phyloP scores from a whole-genome alignment of 2,329 filamentous ascomycete genomes.

The Teratosphaeria epicoccoides region DNA sequence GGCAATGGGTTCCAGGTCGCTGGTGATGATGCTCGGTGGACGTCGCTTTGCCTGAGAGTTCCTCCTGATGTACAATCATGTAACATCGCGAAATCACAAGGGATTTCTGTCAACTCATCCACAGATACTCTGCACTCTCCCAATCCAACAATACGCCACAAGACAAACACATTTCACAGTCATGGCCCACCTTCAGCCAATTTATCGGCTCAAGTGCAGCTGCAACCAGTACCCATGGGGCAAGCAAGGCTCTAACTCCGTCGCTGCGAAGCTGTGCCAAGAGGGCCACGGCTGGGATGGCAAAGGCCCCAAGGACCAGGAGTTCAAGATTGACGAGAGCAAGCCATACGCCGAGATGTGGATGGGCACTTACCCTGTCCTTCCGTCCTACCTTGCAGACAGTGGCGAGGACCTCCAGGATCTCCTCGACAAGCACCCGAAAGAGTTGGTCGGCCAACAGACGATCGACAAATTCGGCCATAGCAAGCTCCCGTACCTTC shows the following conservation, averaged over 20 bases:
- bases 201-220: slow-evolving; percentile 44
- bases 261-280: slow-evolving; percentile 54
- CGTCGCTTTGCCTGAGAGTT: not conserved
- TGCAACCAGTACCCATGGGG: slow-evolving; percentile 62
- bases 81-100: not conserved
- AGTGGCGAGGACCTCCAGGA: slow-evolving; percentile 55
- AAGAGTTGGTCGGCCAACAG: slow-evolving; percentile 52
- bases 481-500: slow-evolving; percentile 58
- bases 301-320: slow-evolving; percentile 27
- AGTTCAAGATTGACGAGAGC: slow-evolving; percentile 54
- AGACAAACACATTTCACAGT: not conserved
- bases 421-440: slow-evolving; percentile 51
- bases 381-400: slow-evolving; percentile 53
- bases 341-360: slow-evolving; percentile 58
- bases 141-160: not conserved
- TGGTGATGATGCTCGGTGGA: not conserved
- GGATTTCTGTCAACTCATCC: not conserved
- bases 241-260: slow-evolving; percentile 53
- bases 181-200: slow-evolving; percentile 26
- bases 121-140: not conserved
- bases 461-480: slow-evolving; percentile 51
- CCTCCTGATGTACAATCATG: not conserved
- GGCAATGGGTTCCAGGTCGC: not conserved
- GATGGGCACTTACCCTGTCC: slow-evolving; percentile 66
- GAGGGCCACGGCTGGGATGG: slow-evolving; percentile 47